Evolutionary conservation across 2,329 filamentous ascomycete species (phyloP), one percentile per base, ranked within the genome.

Genomic region (Fusarium mundagurra): DNA sequence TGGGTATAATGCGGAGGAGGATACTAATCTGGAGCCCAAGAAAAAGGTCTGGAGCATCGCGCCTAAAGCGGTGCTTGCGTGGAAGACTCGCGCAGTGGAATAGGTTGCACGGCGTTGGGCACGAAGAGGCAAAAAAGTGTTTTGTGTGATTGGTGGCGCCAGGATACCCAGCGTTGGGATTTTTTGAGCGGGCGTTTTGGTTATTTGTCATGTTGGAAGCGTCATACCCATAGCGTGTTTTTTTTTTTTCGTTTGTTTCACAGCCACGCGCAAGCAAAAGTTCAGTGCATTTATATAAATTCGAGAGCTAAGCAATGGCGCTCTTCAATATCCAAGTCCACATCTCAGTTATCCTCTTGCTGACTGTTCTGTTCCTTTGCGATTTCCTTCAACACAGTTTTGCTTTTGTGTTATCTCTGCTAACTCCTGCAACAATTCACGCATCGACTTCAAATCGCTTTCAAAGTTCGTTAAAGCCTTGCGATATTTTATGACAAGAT

Each of bases 111-210:
- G n/a, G 34, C 10, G 31, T 47, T 18, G 38, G 27, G 39, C 91
- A 90, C 17, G 90, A 85, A 33, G 89, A 87, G 69, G 18, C 85
- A 75, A 60, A 69, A 51, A 58, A 33, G 34, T 67, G 41, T 16
- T 44, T 48, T 47, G 16, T 53, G 17, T 53, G 29, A 41, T 62
- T 57, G 43, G 39, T 27, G 31, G 41, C 55, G 43, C 33, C 12
- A 22, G 33, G n/a, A 62, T 43, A 57, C 24, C 34, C 27, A 24
- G 44, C 12, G 12, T 48, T 54, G 16, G 8, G 4, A 6, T 39
- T 22, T 60, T 31, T 31, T 31, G 24, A 55, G 34, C 24, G 16
- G 44, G 57, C 27, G 57, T 60, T 60, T 17, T 53, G 18, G 27
- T 8, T 6, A 24, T 60, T 39, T 47, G n/a, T 34, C 18, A 58